Conservation (phyloP, 306 rosid species). For the Lablab purpureus region DNA sequence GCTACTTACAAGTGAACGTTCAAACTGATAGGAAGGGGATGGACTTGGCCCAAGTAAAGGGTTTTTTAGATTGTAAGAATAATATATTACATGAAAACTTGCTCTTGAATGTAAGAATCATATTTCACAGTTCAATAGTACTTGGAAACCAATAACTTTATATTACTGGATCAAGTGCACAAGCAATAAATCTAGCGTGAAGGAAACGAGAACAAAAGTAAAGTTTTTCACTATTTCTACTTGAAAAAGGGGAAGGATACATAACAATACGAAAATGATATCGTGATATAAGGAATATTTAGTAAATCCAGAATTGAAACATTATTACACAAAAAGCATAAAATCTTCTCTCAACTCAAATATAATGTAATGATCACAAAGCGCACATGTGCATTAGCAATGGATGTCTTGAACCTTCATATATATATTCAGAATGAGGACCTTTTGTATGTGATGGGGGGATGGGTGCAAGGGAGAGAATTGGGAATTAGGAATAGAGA, state of each 20-base stretch:
- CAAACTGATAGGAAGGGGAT: slow-evolving; percentile 19
- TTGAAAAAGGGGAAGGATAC: slow-evolving; percentile 29
- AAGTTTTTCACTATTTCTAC: slow-evolving; percentile 12
- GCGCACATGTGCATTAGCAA: slow-evolving; percentile 39
- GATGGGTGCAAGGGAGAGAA: not conserved
- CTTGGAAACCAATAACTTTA: not conserved
- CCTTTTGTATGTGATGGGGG: slow-evolving; percentile 30
- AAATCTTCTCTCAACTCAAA: slow-evolving; percentile 15
- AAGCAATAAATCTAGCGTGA: slow-evolving; percentile 15
- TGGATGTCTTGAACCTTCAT: slow-evolving; percentile 12
- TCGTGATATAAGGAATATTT: not conserved
- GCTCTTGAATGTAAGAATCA: not conserved
- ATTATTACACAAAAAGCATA: slow-evolving; percentile 24
- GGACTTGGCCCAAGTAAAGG: not conserved
- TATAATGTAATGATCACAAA: slow-evolving; percentile 15
- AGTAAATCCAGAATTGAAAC: slow-evolving; percentile 29
- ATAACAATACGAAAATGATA: not conserved
- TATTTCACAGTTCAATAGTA: not conserved
- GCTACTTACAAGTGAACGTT: slow-evolving; percentile 13
- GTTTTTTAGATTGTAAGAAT: not conserved
- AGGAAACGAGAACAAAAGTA: not conserved
- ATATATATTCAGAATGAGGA: slow-evolving; percentile 31
- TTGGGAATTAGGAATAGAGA: not conserved
- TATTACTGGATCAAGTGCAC: not conserved
- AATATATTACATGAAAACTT: not conserved